A percentile compares a stretch with the other conserved stretches of the same genome.
These are phyloP conservation scores for Exophiala phaeomuriformis DNA, from an alignment of 2,329 filamentous ascomycete genomes.

Conservation along the genomic window DNA sequence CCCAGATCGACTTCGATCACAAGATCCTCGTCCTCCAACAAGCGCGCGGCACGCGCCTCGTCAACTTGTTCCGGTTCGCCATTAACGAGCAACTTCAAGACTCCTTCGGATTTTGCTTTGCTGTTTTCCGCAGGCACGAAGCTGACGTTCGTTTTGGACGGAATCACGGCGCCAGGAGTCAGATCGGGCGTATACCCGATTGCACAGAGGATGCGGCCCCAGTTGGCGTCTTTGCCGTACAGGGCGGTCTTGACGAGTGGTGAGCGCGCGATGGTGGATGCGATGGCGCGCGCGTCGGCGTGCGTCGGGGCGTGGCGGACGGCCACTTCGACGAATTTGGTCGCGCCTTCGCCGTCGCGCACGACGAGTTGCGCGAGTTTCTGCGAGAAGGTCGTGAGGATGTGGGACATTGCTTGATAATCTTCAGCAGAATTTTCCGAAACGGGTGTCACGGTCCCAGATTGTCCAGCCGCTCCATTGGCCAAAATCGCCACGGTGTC, in stretches of 20 bases:
- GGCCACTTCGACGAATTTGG: constrained; percentile 92
- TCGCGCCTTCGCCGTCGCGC: constrained; percentile 92
- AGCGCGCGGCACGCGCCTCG: constrained; percentile 52
- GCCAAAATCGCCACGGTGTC: constrained; percentile 92
- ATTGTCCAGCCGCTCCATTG: too few species aligned
- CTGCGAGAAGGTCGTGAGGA: constrained; percentile 69
- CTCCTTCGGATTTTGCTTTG: constrained; percentile 30
- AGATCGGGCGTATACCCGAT: constrained; percentile 59
- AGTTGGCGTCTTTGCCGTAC: constrained; percentile 96
- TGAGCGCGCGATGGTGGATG: constrained; percentile 79
- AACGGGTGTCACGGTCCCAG: too few species aligned
- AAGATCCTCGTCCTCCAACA: constrained; percentile 55
- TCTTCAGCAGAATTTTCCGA: too few species aligned
- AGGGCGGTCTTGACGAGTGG: constrained; percentile 95
- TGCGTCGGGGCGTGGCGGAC: constrained; percentile 67
- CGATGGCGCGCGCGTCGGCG: constrained; percentile 67
- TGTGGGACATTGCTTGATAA: constrained; percentile 61
- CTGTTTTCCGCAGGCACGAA: constrained; percentile 55
- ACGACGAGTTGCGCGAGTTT: constrained; percentile 89
- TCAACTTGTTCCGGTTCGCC: constrained; percentile 58
- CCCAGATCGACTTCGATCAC: constrained; percentile 55
- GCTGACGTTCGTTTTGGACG: constrained; percentile 52
- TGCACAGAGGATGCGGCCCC: constrained; percentile 93
- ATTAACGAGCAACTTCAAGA: constrained; percentile 51
- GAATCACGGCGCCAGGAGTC: constrained; percentile 40